phyloP scores from a whole-genome alignment of 768 basidiomycete genomes.

The Tylopilus vinaceipallidus region DNA sequence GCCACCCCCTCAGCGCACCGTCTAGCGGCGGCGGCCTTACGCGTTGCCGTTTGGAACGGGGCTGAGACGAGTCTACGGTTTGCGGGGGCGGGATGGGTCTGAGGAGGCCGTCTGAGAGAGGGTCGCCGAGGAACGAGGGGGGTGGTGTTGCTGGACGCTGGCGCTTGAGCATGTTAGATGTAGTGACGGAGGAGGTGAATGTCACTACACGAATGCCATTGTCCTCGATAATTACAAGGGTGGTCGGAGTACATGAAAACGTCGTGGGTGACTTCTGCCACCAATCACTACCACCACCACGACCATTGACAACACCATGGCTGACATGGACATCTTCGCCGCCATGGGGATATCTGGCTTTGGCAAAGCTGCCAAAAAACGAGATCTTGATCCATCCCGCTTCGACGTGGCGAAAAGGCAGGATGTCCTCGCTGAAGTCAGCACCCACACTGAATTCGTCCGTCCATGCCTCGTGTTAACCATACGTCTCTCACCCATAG shows the following conservation, averaged over 20 bases:
- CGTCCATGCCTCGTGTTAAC: constrained; percentile 23
- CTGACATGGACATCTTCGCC: constrained; percentile 68
- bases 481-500: constrained; percentile 11
- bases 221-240: constrained; percentile 10
- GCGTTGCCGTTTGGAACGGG: constrained; percentile 54
- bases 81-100: constrained; percentile 14
- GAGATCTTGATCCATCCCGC: constrained; percentile 66
- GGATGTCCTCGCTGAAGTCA: constrained; percentile 34
- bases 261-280: constrained; percentile 19
- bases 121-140: constrained; percentile 31
- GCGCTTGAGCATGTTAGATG: constrained; percentile 50
- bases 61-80: constrained; percentile 10
- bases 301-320: constrained; percentile 34
- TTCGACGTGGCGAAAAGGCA: constrained; percentile 75
- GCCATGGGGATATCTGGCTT: constrained; percentile 86
- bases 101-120: constrained; percentile 15
- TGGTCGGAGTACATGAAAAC: constrained; percentile 21
- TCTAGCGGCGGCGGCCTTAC: constrained; percentile 51
- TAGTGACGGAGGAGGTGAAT: constrained; percentile 4
- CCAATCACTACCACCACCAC: not conserved
- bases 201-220: not conserved
- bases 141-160: constrained; percentile 47
- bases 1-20: constrained; percentile 51
- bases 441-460: constrained; percentile 4
- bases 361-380: constrained; percentile 69